Evolutionary conservation across 2,329 filamentous ascomycete species (phyloP), one percentile per base, ranked within the genome.

Genomic region (Phaeomoniella chlamydospora): DNA sequence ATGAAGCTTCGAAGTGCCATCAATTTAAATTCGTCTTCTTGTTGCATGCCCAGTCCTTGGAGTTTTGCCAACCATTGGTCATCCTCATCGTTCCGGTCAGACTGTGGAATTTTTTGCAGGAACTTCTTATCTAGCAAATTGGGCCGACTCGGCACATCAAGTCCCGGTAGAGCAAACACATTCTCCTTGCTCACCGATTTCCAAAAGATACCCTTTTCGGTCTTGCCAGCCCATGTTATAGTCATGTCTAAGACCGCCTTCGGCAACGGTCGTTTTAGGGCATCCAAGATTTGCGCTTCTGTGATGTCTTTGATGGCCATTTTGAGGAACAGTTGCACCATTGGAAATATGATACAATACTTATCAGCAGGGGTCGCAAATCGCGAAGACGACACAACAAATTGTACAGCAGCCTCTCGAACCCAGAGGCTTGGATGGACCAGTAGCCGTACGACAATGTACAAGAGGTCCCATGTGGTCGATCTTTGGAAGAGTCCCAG

Each of bases 371-470:
- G 62, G 0, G 83, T 82, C 12, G 96, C 57, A 48, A 80, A 86
- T 39, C 68, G 77, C 2, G 82, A 78, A 1, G 83, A 74, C 37
- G 80, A 75, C 3, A 84, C 75, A 26, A 96, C 64, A 46, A 94
- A 93, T 43, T 88, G 77, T 5, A 81, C 73, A 2, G 88, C 79
- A 6, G 88, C 83, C 58, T 96, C 88, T 26, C 88, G 75, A 36
- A 98, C 87, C 88, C 90, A 98, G 5, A 84, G 65, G 47, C 94
- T 96, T 0, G 90, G 90, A 52, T 98, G 90, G 65, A 94, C 78
- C 10, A 87, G 78, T 49, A 96, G 94, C 3, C 86, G 75, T 4
- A 73, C 78, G 11, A 88, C 74, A 29, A 88, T 76, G 41, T 92
- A 80, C 15, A 93, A 74, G 29, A 98, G 64, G 51, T 94, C 86